These are phyloP conservation scores for Gyrodon lividus DNA, from an alignment of 768 basidiomycete genomes.

Conservation along the genomic window DNA sequence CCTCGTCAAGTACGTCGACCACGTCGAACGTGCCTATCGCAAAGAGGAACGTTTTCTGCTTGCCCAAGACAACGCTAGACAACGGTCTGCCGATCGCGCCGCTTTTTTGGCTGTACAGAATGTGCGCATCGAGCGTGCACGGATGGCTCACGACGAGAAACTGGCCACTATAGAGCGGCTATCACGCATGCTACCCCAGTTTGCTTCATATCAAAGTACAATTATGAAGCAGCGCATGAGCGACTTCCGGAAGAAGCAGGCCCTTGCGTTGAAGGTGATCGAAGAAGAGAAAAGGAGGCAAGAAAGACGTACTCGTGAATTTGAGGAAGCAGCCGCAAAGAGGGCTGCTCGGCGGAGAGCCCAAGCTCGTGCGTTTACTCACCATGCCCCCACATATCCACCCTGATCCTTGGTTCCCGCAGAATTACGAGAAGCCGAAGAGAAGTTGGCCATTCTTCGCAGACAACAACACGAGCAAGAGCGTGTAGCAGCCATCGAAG, in stretches of 20 bases:
- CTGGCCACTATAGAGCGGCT: conserved; percentile 73
- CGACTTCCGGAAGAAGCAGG: conserved; percentile 62
- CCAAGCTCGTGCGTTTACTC: conserved; percentile 47
- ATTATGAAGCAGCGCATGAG: conserved; percentile 59
- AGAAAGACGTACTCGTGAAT: conserved; percentile 35
- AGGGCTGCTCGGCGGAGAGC: conserved; percentile 40
- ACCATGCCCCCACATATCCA: neutral
- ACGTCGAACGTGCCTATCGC: conserved; percentile 88
- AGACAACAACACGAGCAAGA: conserved; percentile 49
- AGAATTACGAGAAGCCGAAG: conserved; percentile 63
- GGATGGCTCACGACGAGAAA: conserved; percentile 58
- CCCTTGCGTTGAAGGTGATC: conserved; percentile 62
- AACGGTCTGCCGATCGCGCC: conserved; percentile 70
- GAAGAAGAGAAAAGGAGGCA: conserved; percentile 76
- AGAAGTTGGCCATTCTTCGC: conserved; percentile 46
- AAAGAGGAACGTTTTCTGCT: conserved; percentile 89
- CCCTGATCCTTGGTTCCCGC: conserved; percentile 19
- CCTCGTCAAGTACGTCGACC: conserved; percentile 83
- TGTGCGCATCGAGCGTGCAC: conserved; percentile 51
- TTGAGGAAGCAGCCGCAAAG: conserved; percentile 11
- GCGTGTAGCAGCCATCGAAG: conserved; percentile 48
- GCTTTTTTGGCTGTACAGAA: conserved; percentile 61
- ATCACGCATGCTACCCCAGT: conserved; percentile 70
- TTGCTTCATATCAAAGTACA: conserved; percentile 46
- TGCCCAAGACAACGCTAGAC: conserved; percentile 74